A percentile compares a stretch with the other conserved stretches of the same genome.
These are phyloP conservation scores for Brasilioporus rufonigricans DNA, from an alignment of 768 basidiomycete genomes.

Conservation along the genomic window DNA sequence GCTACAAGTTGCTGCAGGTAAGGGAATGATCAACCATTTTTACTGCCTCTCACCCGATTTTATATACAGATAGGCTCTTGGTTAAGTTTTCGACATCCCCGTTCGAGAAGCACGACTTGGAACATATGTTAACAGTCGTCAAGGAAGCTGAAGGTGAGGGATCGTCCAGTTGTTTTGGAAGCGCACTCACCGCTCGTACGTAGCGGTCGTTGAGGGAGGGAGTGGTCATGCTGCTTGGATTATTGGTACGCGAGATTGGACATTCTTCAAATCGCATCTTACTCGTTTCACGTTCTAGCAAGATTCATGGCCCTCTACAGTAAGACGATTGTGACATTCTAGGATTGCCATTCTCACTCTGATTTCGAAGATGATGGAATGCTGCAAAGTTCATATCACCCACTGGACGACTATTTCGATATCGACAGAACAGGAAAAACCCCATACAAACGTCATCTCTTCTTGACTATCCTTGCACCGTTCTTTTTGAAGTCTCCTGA, in stretches of 20 bases:
- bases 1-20: conserved; percentile 32
- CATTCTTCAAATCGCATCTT: not conserved
- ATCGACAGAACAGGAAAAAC: conserved; percentile 21
- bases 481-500: conserved; percentile 27
- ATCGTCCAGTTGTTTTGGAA: not conserved
- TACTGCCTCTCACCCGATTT: not conserved
- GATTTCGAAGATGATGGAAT: conserved; percentile 22
- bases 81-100: too few species aligned
- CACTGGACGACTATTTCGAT: conserved; percentile 31
- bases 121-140: conserved; percentile 26
- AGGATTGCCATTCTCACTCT: not conserved
- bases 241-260: conserved; percentile 17
- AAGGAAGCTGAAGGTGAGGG: conserved; percentile 28
- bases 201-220: conserved; percentile 11
- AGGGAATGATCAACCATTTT: not conserved
- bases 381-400: conserved; percentile 29
- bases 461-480: conserved; percentile 22
- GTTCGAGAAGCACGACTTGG: conserved; percentile 17
- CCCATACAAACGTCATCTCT: conserved; percentile 18
- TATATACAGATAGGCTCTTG: conserved; percentile 24
- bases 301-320: too few species aligned
- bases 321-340: not conserved
- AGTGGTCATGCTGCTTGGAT: conserved; percentile 23
- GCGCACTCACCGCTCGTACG: not conserved
- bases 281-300: not conserved